Conservation (phyloP, 2,329 filamentous ascomycete species). For the Apiospora malaysiana region DNA sequence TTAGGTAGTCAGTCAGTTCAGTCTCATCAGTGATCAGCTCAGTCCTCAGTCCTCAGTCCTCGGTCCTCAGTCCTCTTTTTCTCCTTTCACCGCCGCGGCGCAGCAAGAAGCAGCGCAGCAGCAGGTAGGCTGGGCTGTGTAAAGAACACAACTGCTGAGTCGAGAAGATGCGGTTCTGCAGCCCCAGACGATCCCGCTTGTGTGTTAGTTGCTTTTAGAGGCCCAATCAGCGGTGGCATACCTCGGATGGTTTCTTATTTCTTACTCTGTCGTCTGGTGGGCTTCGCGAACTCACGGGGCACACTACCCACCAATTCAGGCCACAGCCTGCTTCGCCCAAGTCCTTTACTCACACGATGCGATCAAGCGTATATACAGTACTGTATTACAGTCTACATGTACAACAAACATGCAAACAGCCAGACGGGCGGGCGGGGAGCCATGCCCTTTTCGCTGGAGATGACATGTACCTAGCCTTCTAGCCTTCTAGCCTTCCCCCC, state of each 20-base stretch:
- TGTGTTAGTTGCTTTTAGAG: constrained; percentile 1
- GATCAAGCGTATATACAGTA: too few species aligned
- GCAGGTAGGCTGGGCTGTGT: constrained; percentile 1
- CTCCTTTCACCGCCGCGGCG: constrained; percentile 5
- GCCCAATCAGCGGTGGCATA: background rate
- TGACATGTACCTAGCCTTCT: background rate
- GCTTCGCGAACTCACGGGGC: constrained; percentile 13
- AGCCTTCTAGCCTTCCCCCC: too few species aligned
- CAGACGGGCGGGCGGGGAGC: background rate
- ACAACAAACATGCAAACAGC: background rate
- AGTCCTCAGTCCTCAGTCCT: too few species aligned
- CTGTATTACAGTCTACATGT: too few species aligned
- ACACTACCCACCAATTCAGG: constrained; percentile 1
- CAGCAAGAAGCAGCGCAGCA: too few species aligned
- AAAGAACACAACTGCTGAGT: background rate
- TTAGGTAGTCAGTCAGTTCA: too few species aligned
- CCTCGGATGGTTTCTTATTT: background rate
- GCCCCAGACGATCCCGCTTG: background rate
- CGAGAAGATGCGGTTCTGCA: constrained; percentile 5
- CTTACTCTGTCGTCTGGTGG: background rate
- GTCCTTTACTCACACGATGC: constrained; percentile 1
- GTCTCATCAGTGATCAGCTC: too few species aligned
- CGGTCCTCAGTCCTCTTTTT: too few species aligned
- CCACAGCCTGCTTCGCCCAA: background rate
- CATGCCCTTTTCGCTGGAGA: background rate